phyloP scores from a whole-genome alignment of 108 stramenopile species.

The Nannochloropsis gaditana region DNA sequence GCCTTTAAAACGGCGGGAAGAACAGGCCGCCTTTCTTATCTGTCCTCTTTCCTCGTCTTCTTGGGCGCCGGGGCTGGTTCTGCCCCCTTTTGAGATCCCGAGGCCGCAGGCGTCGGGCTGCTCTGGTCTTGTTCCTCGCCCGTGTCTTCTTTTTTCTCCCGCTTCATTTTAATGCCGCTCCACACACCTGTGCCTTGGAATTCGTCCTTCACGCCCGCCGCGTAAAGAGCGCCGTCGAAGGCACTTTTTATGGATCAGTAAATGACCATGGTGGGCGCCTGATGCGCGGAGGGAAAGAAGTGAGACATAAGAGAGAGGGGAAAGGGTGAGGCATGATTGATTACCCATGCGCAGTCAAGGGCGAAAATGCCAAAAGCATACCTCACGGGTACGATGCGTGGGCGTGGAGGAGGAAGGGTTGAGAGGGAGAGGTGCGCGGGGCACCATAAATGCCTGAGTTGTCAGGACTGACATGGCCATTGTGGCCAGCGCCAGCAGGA shows the following conservation, averaged over 20 bases:
- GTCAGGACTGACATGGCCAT: not conserved
- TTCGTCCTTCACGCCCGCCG: not conserved
- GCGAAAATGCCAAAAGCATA: not conserved
- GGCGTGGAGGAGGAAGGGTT: not conserved
- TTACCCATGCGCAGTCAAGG: not conserved
- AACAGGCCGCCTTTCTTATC: too few relatives aligned
- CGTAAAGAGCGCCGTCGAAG: not conserved
- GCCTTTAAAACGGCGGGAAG: too few relatives aligned
- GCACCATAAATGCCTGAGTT: not conserved
- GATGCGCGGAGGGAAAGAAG: not conserved
- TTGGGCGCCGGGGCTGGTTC: too few relatives aligned
- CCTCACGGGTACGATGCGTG: not conserved
- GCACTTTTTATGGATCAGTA: conserved; percentile 23
- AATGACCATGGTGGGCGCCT: conserved; percentile 23
- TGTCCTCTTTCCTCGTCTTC: too few relatives aligned
- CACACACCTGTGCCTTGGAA: not conserved
- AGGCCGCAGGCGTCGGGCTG: too few relatives aligned
- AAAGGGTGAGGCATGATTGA: not conserved
- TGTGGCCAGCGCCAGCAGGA: not conserved
- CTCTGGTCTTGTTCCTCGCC: too few relatives aligned
- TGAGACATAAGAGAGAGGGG: not conserved
- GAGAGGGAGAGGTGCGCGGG: not conserved
- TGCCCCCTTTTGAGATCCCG: too few relatives aligned
- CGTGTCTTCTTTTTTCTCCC: not conserved
- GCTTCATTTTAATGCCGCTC: not conserved